Conservation (phyloP, 2,329 filamentous ascomycete species). For the Xylariaceae sp. region DNA sequence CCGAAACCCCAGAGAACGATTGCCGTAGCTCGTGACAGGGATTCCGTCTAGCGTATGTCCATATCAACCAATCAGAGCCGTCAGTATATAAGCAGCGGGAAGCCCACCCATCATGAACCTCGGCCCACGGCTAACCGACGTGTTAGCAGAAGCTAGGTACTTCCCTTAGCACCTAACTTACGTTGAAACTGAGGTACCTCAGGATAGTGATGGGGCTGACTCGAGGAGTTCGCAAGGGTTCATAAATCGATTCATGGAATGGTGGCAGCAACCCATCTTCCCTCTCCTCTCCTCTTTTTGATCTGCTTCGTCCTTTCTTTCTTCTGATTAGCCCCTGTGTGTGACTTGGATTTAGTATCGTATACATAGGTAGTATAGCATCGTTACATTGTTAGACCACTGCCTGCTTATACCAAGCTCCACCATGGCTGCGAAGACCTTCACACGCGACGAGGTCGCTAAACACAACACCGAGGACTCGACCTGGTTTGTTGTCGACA, state of each 20-base stretch:
- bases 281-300: not conserved
- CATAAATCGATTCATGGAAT: not conserved
- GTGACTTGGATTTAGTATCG: no score
- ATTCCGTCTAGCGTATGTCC: not conserved
- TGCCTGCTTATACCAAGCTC: not conserved
- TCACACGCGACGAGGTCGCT: conserved; percentile 61
- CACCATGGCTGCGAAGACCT: conserved; percentile 40
- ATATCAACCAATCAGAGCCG: not conserved
- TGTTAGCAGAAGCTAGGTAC: not conserved
- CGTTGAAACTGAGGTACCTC: not conserved
- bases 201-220: not conserved
- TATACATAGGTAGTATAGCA: no score
- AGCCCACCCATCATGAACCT: not conserved
- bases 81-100: not conserved
- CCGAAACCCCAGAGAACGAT: not conserved
- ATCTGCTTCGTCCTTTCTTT: not conserved
- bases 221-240: not conserved
- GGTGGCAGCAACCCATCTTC: not conserved
- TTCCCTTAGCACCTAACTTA: not conserved
- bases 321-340: not conserved
- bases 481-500: conserved; percentile 80
- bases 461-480: conserved; percentile 71
- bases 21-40: no score
- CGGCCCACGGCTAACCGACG: not conserved
- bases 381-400: not conserved